These are phyloP conservation scores for Protea cynaroides DNA, from an alignment of 164 flowering plant genomes.

Conservation along the genomic window DNA sequence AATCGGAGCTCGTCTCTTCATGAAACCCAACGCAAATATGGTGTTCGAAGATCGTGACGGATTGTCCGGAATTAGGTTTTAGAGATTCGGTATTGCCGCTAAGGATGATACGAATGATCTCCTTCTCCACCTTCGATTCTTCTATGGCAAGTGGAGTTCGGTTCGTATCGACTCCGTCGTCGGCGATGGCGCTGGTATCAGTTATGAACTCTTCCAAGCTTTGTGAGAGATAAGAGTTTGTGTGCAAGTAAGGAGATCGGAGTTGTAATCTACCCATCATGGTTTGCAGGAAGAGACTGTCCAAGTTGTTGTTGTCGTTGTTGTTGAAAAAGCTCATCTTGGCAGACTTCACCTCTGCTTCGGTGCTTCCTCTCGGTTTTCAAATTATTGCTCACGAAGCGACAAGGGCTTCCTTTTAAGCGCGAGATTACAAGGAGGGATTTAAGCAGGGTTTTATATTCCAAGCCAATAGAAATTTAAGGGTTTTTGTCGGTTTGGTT, in stretches of 20 bases:
- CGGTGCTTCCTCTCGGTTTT: too few species aligned
- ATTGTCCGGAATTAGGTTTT: constrained; percentile 90
- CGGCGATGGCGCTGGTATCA: neutral
- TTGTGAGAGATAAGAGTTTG: neutral
- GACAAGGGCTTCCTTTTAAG: too few species aligned
- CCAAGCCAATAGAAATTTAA: too few species aligned
- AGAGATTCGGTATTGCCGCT: constrained; percentile 52
- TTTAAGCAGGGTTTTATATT: too few species aligned
- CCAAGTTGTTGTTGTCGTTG: neutral
- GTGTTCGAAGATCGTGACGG: constrained; percentile 73
- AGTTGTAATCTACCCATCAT: neutral
- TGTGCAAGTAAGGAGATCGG: neutral
- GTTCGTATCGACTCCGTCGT: neutral
- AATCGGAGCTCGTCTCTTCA: constrained; percentile 58
- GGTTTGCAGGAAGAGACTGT: neutral
- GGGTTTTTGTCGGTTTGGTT: too few species aligned
- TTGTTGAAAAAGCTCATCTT: neutral
- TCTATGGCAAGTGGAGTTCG: constrained; percentile 54
- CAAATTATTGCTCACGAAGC: too few species aligned
- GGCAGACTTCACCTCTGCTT: too few species aligned
- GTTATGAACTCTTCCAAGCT: neutral
- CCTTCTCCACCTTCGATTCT: constrained; percentile 76
- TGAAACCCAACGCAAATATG: constrained; percentile 81
- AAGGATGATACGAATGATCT: constrained; percentile 49
- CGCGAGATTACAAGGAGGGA: too few species aligned